phyloP scores from a whole-genome alignment of 208 protist genomes.

The Leishmania gerbilli region DNA sequence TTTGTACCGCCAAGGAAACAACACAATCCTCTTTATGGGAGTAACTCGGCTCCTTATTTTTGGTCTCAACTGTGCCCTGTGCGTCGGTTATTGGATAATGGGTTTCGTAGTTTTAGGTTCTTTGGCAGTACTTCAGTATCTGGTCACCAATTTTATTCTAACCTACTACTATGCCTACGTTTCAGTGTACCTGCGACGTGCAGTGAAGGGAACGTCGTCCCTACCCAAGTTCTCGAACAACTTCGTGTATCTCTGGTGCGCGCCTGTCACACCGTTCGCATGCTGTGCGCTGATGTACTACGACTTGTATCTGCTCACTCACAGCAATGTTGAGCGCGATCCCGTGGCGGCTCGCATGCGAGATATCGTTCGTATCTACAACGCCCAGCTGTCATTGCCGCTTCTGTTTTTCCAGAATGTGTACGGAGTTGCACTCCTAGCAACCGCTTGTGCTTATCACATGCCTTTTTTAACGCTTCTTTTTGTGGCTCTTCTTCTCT shows the following conservation, averaged over 20 bases:
- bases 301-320: slow-evolving; percentile 41
- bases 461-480: slow-evolving; percentile 61
- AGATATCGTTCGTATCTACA: slow-evolving; percentile 56
- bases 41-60: slow-evolving; percentile 51
- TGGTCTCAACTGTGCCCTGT: slow-evolving; percentile 65
- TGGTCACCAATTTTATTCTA: slow-evolving; percentile 53
- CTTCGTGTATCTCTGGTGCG: slow-evolving; percentile 58
- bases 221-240: slow-evolving; percentile 35
- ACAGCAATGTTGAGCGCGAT: slow-evolving; percentile 3
- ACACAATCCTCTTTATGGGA: slow-evolving; percentile 41
- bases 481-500: slow-evolving; percentile 44
- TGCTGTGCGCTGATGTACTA: slow-evolving; percentile 60
- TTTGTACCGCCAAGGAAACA: slow-evolving; percentile 25
- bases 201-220: slow-evolving; percentile 19
- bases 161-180: slow-evolving; percentile 56
- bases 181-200: slow-evolving; percentile 34
- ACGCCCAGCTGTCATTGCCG: slow-evolving; percentile 46
- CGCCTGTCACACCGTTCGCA: slow-evolving; percentile 59
- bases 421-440: slow-evolving; percentile 50
- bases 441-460: slow-evolving; percentile 55
- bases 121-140: slow-evolving; percentile 49
- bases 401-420: slow-evolving; percentile 64
- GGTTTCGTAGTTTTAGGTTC: slow-evolving; percentile 60
- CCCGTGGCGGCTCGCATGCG: slow-evolving; percentile 10
- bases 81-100: slow-evolving; percentile 63